Conservation (phyloP, 208 protist genomes). For the Crithidia mellificae region DNA sequence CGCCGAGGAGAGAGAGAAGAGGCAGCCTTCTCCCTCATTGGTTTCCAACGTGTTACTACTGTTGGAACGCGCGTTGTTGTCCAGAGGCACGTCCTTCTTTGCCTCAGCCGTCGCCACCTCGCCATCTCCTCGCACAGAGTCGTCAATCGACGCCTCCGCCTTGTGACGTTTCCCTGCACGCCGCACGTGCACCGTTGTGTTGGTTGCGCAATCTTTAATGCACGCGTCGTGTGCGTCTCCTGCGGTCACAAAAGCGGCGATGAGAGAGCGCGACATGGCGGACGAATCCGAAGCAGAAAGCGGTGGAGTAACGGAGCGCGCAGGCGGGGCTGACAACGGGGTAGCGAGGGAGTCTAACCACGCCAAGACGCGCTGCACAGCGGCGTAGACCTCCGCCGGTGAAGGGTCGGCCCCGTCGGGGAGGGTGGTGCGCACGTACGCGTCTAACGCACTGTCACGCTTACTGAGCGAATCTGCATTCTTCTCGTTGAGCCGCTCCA, state of each 20-base stretch:
- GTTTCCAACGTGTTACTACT: background rate
- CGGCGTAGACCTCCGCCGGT: background rate
- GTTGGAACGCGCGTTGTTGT: background rate
- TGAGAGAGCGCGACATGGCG: constrained; percentile 8
- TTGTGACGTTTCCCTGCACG: constrained; percentile 6
- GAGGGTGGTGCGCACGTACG: constrained; percentile 4
- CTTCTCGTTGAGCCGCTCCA: background rate
- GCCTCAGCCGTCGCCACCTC: no score
- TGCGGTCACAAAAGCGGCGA: constrained; percentile 25
- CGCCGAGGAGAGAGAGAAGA: constrained; percentile 15
- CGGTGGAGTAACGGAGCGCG: no score
- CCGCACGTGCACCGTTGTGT: constrained; percentile 2
- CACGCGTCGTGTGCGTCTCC: constrained; percentile 6
- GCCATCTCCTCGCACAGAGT: no score
- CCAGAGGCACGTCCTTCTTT: background rate
- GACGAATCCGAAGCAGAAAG: background rate
- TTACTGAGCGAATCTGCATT: no score
- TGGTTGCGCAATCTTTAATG: constrained; percentile 8
- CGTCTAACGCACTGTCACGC: no score
- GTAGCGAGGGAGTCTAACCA: constrained; percentile 34
- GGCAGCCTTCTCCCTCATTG: background rate
- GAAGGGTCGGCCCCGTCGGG: background rate
- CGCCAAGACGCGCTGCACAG: constrained; percentile 18
- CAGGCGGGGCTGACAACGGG: no score
- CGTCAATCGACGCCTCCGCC: no score